phyloP scores from a whole-genome alignment of 2,329 filamentous ascomycete genomes.

The Fusarium verticillioides region DNA sequence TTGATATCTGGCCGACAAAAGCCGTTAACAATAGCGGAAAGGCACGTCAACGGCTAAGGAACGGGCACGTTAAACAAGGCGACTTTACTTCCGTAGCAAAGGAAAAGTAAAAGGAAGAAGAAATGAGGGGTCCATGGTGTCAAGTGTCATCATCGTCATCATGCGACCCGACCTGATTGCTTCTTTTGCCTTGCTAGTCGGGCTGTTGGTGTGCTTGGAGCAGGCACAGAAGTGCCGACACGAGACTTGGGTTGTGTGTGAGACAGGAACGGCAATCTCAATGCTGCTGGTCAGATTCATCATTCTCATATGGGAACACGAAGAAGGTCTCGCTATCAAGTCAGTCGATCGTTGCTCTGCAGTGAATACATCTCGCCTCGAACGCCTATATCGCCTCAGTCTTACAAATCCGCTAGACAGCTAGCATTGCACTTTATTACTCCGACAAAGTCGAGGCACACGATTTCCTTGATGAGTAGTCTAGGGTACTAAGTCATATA shows the following conservation, averaged over 20 bases:
- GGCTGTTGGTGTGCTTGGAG: slow-evolving; percentile 12
- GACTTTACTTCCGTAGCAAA: neutral
- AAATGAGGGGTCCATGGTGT: slow-evolving; percentile 27
- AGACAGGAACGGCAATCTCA: slow-evolving; percentile 12
- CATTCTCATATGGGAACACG: neutral
- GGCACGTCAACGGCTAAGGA: slow-evolving; percentile 31
- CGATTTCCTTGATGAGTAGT: neutral
- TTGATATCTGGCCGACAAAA: slow-evolving; percentile 11
- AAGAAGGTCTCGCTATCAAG: neutral
- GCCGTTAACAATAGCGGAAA: slow-evolving; percentile 14
- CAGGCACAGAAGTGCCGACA: slow-evolving; percentile 36
- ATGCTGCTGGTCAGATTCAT: neutral
- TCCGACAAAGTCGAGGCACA: neutral
- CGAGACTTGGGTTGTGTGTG: slow-evolving; percentile 22
- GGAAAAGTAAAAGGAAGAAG: slow-evolving; percentile 8
- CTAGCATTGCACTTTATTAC: neutral
- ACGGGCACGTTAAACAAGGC: neutral
- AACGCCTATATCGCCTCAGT: neutral
- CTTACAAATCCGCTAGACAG: neutral
- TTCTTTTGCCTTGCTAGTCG: slow-evolving; percentile 13
- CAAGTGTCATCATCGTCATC: slow-evolving; percentile 41
- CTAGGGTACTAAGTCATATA: neutral
- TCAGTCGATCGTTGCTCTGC: neutral
- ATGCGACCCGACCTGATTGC: slow-evolving; percentile 21
- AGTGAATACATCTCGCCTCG: neutral